Percentiles rank a stretch among this genome's conserved stretches.
Conservation (phyloP, 2,329 filamentous ascomycete genomes). For the Herpotrichia juniperi region DNA sequence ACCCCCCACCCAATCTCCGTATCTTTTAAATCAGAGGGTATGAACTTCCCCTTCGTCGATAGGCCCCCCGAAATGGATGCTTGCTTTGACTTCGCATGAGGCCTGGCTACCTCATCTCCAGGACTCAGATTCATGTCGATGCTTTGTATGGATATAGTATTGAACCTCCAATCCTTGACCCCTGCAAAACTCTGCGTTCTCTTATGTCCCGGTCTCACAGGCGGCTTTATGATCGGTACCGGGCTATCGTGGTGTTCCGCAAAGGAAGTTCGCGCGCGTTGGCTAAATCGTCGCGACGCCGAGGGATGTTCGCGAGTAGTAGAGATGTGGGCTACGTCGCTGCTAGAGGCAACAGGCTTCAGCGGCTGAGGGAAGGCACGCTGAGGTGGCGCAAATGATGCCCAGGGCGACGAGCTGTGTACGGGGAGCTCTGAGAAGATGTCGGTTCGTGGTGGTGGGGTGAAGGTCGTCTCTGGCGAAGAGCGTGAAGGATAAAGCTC, state of each 20-base stretch:
- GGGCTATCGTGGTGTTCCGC: constrained; percentile 45
- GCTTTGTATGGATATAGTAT: constrained; percentile 77
- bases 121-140: constrained; percentile 69
- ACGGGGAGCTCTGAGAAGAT: constrained; percentile 55
- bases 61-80: constrained; percentile 57
- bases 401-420: constrained; percentile 49
- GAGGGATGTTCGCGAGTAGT: constrained; percentile 24
- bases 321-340: constrained; percentile 22
- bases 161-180: constrained; percentile 78
- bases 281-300: constrained; percentile 32
- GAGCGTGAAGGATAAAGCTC: constrained; percentile 59
- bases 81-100: constrained; percentile 46
- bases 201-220: constrained; percentile 30
- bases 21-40: constrained; percentile 71
- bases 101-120: constrained; percentile 37
- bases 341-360: constrained; percentile 31
- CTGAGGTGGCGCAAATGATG: constrained; percentile 22
- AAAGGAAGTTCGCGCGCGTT: constrained; percentile 40
- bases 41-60: constrained; percentile 81
- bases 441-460: constrained; percentile 49
- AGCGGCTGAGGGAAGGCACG: constrained; percentile 19
- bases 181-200: constrained; percentile 36
- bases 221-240: constrained; percentile 42
- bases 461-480: constrained; percentile 39
- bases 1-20: constrained; percentile 90